These are phyloP conservation scores for Sporopachydermia cereana DNA, from an alignment of 1,139 yeast species.

Conservation along the genomic window DNA sequence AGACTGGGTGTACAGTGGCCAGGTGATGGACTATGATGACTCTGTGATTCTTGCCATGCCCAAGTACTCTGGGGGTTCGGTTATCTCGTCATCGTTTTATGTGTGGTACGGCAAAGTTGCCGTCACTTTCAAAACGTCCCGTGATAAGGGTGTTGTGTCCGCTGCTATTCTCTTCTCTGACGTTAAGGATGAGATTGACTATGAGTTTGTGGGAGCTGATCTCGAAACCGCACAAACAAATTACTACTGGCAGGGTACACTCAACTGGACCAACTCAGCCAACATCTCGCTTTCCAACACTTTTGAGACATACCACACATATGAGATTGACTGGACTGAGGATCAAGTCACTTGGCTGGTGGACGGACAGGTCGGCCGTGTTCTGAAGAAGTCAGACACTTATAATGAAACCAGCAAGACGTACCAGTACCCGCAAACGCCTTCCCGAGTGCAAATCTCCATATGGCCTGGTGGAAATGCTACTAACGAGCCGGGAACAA, in stretches of 20 bases:
- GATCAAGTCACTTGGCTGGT: conserved; percentile 62
- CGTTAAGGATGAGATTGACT: conserved; percentile 85
- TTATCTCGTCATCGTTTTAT: conserved; percentile 65
- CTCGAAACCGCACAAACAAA: conserved; percentile 59
- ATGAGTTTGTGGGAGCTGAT: conserved; percentile 71
- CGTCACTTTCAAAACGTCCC: conserved; percentile 62
- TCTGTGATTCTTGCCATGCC: conserved; percentile 66
- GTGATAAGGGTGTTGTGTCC: conserved; percentile 68
- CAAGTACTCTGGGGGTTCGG: conserved; percentile 64
- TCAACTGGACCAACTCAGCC: conserved; percentile 51
- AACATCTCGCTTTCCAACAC: conserved; percentile 40
- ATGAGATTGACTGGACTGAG: conserved; percentile 75
- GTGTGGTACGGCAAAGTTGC: conserved; percentile 82
- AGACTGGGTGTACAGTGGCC: conserved; percentile 72
- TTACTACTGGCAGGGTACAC: conserved; percentile 63
- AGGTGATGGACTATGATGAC: conserved; percentile 42
- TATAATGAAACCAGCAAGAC: conserved; percentile 48
- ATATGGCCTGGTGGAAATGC: conserved; percentile 89
- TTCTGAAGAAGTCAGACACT: conserved; percentile 53
- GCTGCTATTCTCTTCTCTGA: conserved; percentile 81
- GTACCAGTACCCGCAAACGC: conserved; percentile 81
- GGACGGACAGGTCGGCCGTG: conserved; percentile 62
- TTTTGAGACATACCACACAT: conserved; percentile 59
- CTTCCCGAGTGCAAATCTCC: conserved; percentile 74
- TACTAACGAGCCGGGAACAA: conserved; percentile 58